A percentile compares a stretch with the other conserved stretches of the same genome.
Conservation (phyloP, 2,329 filamentous ascomycete genomes). For the Claviceps paspali region DNA sequence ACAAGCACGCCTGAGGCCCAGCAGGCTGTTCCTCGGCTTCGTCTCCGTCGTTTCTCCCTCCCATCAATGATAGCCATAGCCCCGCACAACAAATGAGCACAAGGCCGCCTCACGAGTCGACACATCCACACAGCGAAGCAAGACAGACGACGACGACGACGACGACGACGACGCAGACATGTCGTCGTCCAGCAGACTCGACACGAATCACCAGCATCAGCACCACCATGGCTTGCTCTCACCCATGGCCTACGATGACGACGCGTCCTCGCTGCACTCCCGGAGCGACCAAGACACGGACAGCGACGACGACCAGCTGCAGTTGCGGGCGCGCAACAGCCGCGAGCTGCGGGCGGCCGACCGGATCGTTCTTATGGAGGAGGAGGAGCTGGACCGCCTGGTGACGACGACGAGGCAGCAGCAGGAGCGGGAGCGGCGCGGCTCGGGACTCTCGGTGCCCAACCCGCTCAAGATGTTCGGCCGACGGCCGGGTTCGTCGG, state of each 20-base stretch:
- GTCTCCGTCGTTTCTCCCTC: no score
- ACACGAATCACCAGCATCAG: slow-evolving; percentile 12
- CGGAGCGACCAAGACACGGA: slow-evolving; percentile 61
- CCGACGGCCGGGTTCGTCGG: slow-evolving; percentile 20
- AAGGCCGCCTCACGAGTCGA: no score
- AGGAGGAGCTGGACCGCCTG: slow-evolving; percentile 53
- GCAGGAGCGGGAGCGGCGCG: slow-evolving; percentile 33
- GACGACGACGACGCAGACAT: no score
- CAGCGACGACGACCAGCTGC: slow-evolving; percentile 58
- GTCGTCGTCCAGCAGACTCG: slow-evolving; percentile 9
- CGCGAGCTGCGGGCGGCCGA: slow-evolving; percentile 56
- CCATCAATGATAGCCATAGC: no score
- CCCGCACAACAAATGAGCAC: no score
- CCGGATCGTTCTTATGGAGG: slow-evolving; percentile 55
- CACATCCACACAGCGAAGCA: no score
- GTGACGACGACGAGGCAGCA: slow-evolving; percentile 36
- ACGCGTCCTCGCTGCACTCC: slow-evolving; percentile 50
- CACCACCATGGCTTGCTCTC: slow-evolving; percentile 37
- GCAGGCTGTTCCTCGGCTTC: no score
- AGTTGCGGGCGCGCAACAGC: slow-evolving; percentile 50
- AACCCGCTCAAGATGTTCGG: slow-evolving; percentile 33
- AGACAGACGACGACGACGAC: no score
- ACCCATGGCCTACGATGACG: slow-evolving; percentile 50
- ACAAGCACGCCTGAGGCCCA: no score
- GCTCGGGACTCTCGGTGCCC: slow-evolving; percentile 33